phyloP scores from a whole-genome alignment of 2,329 filamentous ascomycete species.

The Harringtonia aguacate region DNA sequence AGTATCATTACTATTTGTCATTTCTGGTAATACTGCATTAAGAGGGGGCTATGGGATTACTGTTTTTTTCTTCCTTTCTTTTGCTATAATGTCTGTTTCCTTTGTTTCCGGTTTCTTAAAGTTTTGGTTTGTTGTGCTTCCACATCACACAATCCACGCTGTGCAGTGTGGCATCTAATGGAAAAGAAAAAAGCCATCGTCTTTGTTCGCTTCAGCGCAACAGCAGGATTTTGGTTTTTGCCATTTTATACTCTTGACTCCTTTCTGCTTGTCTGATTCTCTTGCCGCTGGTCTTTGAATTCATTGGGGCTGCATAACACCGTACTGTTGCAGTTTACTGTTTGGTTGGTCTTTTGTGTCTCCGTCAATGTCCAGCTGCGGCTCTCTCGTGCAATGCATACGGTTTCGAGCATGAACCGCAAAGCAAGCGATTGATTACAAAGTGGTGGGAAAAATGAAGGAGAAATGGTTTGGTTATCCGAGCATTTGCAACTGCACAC shows the following conservation, averaged over 20 bases:
- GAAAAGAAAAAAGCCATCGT: not conserved
- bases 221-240: not conserved
- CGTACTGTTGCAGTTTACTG: too few species aligned
- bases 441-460: too few species aligned
- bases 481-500: too few species aligned
- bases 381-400: too few species aligned
- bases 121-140: not conserved
- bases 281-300: too few species aligned
- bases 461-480: too few species aligned
- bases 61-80: constrained; percentile 1
- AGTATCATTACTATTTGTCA: constrained; percentile 18
- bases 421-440: too few species aligned
- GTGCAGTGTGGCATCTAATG: constrained; percentile 3
- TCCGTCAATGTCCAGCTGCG: too few species aligned
- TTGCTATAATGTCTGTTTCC: constrained; percentile 2
- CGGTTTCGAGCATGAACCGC: too few species aligned
- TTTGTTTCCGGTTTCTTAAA: not conserved
- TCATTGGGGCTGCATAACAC: too few species aligned
- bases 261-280: too few species aligned
- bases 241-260: not conserved
- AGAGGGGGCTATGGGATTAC: constrained; percentile 1
- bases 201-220: not conserved
- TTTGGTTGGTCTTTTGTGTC: too few species aligned
- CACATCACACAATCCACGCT: not conserved
- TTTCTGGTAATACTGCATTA: constrained; percentile 38